Base-by-base conservation (phyloP, 495 filamentous ascomycete species). In the Xylaria curta region DNA sequence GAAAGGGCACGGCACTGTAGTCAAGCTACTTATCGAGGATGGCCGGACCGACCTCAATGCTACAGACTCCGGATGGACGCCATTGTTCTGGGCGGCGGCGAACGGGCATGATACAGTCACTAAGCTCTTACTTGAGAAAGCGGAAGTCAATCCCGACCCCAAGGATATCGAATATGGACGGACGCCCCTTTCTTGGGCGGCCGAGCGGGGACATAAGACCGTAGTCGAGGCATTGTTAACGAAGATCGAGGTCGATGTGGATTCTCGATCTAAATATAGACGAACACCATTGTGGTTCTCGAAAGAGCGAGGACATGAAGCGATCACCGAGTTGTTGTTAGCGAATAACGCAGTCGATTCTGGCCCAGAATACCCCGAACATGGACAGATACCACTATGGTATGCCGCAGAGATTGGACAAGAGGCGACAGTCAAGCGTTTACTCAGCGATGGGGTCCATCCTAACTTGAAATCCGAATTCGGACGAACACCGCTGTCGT, bases 211-310 rank as follows among this genome's bases (percentile, higher is more conserved):
- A 4, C 68, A 62, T 21, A 24, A 21, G 28, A 56, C 56, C 10
- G 61, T 75, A 2, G 72, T 71, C 19, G 51, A 60, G 62, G 17
- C 71, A 51, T 47, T 78, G 15, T 63, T 78, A 4, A 72, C 60
- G 19, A 60, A 42, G 1, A 40, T 58, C 40, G 44, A 68, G 6
- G 73, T 75, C 28, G 75, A 80, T 53, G 65, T 74, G 54, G 60
- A 79, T 15, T 33, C 71, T 12, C 74, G 75, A 26, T 76, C 82
- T 44, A 69, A 65, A 3, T 72, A 72, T 38, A 78, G 79, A 8
- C 77, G 76, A 70, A 80, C 83, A 5, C 79, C 84, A 12, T 76
- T 86, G 26, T 80, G 75, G 47, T 81, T 49, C 36, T 46, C 62
- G 17, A 44, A 9, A 33, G 62, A 51, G n/a, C 26, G 21, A 21